Evolutionary conservation across 441 rosid genomes (phyloP), one percentile per base, ranked within the genome.

Genomic region (Breynia disticha): DNA sequence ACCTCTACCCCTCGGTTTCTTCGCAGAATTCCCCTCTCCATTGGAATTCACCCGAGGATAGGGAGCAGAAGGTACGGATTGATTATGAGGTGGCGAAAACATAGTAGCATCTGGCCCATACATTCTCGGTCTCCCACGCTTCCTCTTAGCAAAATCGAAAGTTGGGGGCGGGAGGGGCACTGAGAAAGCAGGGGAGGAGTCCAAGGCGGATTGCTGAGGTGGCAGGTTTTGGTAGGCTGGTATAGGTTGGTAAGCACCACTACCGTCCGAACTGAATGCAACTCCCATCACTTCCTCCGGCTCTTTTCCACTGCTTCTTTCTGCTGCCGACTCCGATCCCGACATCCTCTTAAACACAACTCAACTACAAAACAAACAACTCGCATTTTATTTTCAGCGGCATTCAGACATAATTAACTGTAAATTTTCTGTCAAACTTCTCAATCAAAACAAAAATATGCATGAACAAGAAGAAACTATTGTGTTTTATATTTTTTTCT

Each of bases 51-150:
- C 35, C 16, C 67, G 35, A 6, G 44, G 56, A 20, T 59, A 49
- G 13, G 69, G 54, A 22, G 61, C 62, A 21, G 47, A 50, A 18
- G 63, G 39, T 38, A 48, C 61, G 49, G 72, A 19, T 3, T 72
- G 58, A 19, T 15, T 72, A 16, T n/a, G 52, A 11, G 86, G 62
- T 2, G 39, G 60, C 59, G 8, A 28, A 9, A 55, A 64, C 72
- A 79, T 72, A 46, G 75, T 59, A 42, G 80, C 79, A 17, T 77
- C 90, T 3, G 95, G 88, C 14, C 77, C 88, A 46, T 90, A 84
- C 72, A 80, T 90, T 67, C 95, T 83, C 8, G 95, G 97, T 54
- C 96, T 77, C 11, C 97, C 97, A 62, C 95, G 72, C 76, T 74
- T 85, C 70, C 60, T 83, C 79, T 77, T 87, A 70, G 74, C 0